Percentiles rank a stretch among this genome's conserved stretches.
These are phyloP conservation scores for Cenchrus americanus DNA, from an alignment of 176 grass and related monocot species.

Conservation along the genomic window DNA sequence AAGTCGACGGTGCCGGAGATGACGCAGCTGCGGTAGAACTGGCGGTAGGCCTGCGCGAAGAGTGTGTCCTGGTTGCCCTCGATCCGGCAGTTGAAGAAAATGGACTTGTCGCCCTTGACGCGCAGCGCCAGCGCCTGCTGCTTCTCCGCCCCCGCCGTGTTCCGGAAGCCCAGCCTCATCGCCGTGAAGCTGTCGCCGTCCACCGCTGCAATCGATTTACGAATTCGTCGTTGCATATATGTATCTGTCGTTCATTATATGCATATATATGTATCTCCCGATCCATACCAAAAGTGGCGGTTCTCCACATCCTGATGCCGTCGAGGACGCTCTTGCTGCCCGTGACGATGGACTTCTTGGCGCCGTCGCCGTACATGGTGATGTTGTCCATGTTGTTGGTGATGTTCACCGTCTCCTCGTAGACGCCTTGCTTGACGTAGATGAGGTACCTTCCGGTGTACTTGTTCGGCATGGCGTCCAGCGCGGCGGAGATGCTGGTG, in stretches of 20 bases:
- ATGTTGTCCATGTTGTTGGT: constrained; percentile 57
- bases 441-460: constrained; percentile 69
- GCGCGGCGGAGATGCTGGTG: constrained; percentile 69
- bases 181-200: constrained; percentile 73
- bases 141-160: constrained; percentile 79
- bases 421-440: constrained; percentile 85
- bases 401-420: constrained; percentile 76
- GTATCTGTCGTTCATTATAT: too few species aligned
- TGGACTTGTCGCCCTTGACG: constrained; percentile 62
- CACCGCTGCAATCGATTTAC: constrained; percentile 44
- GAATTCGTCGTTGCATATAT: too few species aligned
- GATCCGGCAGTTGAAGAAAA: constrained; percentile 86
- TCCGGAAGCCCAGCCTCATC: constrained; percentile 61
- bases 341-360: constrained; percentile 70
- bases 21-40: constrained; percentile 88
- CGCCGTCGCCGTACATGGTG: constrained; percentile 80
- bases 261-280: too few species aligned
- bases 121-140: constrained; percentile 79
- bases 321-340: constrained; percentile 77
- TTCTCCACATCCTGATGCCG: constrained; percentile 67
- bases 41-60: constrained; percentile 78
- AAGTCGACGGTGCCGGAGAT: constrained; percentile 92
- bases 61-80: constrained; percentile 93
- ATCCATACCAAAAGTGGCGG: constrained; percentile 65
- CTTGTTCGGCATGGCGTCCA: constrained; percentile 61